Evolutionary conservation across 2,329 filamentous ascomycete species (phyloP).

Genomic region (Fusarium goolgardi): DNA sequence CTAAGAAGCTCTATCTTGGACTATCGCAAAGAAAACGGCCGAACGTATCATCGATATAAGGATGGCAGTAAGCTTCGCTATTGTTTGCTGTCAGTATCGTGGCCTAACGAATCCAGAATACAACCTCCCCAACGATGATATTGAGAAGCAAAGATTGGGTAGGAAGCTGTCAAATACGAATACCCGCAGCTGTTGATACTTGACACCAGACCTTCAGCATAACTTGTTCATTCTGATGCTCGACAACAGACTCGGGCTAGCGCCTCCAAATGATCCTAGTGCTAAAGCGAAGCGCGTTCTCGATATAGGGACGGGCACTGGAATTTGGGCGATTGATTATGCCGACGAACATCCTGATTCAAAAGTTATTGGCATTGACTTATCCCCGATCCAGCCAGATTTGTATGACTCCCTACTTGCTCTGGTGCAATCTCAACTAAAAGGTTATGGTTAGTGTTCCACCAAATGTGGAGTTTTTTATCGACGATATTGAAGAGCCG

Average conservation of each 20-base stretch:
- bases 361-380: constrained; percentile 30
- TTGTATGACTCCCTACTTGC: constrained; percentile 15
- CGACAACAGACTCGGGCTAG: constrained; percentile 10
- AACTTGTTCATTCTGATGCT: constrained; percentile 13
- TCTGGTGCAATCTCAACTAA: too few species aligned
- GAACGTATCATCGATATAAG: constrained; percentile 39
- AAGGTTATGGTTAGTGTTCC: constrained; percentile 16
- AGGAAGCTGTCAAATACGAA: accelerated
- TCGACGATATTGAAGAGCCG: constrained; percentile 38
- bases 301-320: constrained; percentile 20
- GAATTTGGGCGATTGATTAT: constrained; percentile 30
- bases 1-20: constrained; percentile 35
- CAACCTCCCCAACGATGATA: constrained; percentile 23
- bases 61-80: constrained; percentile 27
- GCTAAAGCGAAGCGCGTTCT: constrained; percentile 3
- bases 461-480: constrained; percentile 35
- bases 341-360: constrained; percentile 25
- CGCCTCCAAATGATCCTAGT: constrained; percentile 9
- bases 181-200: accelerated
- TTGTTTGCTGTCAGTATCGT: accelerated
- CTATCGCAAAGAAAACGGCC: constrained; percentile 35
- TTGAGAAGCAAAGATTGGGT: constrained; percentile 19
- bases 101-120: constrained; percentile 1
- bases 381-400: constrained; percentile 35
- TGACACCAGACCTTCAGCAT: constrained; percentile 5